These are phyloP conservation scores for Oenanthe sinensis DNA, from an alignment of 129 eudicot genomes.

Conservation along the genomic window DNA sequence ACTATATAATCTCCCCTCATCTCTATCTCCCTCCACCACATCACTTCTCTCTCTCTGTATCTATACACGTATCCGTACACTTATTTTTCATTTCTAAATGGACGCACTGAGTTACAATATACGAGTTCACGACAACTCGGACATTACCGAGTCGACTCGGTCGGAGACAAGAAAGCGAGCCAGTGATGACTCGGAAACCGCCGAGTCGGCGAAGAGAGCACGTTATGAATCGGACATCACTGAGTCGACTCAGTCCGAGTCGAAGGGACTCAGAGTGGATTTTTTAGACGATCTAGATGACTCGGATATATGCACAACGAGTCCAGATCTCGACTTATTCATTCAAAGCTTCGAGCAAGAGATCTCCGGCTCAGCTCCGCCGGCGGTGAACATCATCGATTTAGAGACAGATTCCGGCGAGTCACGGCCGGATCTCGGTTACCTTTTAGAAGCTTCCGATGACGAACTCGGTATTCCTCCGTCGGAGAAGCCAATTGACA, in stretches of 20 bases:
- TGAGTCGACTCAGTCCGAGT: slow-evolving; percentile 36
- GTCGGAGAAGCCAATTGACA: slow-evolving; percentile 17
- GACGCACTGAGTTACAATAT: slow-evolving; percentile 30
- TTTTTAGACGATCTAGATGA: slow-evolving; percentile 45
- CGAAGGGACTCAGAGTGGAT: slow-evolving; percentile 41
- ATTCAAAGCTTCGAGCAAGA: slow-evolving; percentile 71
- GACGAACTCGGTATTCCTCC: slow-evolving; percentile 60
- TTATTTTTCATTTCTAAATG: slow-evolving; percentile 11
- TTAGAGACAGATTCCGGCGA: slow-evolving; percentile 37
- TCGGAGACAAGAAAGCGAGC: slow-evolving; percentile 24
- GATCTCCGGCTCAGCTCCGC: slow-evolving; percentile 19
- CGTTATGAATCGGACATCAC: slow-evolving; percentile 40
- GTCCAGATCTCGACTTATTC: slow-evolving; percentile 70
- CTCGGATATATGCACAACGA: slow-evolving; percentile 24
- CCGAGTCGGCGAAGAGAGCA: slow-evolving; percentile 22
- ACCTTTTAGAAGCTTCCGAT: slow-evolving; percentile 48
- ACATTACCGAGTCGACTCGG: slow-evolving; percentile 24
- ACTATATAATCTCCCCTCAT: slow-evolving; percentile 31
- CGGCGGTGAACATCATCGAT: slow-evolving; percentile 23
- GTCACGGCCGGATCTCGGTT: slow-evolving; percentile 44
- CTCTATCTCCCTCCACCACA: slow-evolving; percentile 14
- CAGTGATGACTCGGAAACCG: slow-evolving; percentile 40
- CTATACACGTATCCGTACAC: background rate
- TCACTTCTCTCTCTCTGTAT: slow-evolving; percentile 16
- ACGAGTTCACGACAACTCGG: slow-evolving; percentile 25